A percentile compares a stretch with the other conserved stretches of the same genome.
Conservation (phyloP, 2,329 filamentous ascomycete genomes). For the Xylariaceae sp. region DNA sequence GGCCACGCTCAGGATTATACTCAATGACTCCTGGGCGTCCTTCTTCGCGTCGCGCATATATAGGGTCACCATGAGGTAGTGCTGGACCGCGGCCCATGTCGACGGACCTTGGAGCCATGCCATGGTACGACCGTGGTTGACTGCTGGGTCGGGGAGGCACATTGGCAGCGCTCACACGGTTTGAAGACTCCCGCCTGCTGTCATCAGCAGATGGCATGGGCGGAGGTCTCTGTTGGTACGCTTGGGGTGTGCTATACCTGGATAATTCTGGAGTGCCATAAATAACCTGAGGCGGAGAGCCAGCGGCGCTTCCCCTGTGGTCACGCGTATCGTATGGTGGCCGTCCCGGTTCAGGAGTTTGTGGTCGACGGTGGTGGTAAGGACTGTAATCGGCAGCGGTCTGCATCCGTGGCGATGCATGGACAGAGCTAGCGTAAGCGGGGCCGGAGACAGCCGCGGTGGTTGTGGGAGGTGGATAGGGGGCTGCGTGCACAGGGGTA, state of each 20-base stretch:
- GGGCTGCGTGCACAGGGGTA: conserved; percentile 38
- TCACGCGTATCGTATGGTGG: conserved; percentile 42
- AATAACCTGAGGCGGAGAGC: conserved; percentile 43
- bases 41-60: conserved; percentile 48
- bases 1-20: conserved; percentile 48
- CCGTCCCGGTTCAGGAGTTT: conserved; percentile 65
- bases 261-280: conserved; percentile 53
- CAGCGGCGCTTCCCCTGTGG: conserved; percentile 39
- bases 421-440: conserved; percentile 43
- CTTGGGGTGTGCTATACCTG: conserved; percentile 55
- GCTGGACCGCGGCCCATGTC: conserved; percentile 41
- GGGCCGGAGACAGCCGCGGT: conserved; percentile 39
- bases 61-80: conserved; percentile 32
- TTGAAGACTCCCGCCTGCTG: conserved; percentile 34
- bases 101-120: conserved; percentile 39
- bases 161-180: conserved; percentile 31
- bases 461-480: conserved; percentile 37
- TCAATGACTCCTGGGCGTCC: conserved; percentile 38
- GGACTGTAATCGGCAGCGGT: conserved; percentile 49
- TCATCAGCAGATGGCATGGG: conserved; percentile 44
- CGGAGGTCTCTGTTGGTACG: conserved; percentile 47
- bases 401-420: conserved; percentile 52
- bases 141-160: conserved; percentile 46
- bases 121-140: conserved; percentile 47
- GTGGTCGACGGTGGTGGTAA: conserved; percentile 59